Conservation (phyloP, 805 yeast genomes). For the Wickerhamomyces rabaulensis region DNA sequence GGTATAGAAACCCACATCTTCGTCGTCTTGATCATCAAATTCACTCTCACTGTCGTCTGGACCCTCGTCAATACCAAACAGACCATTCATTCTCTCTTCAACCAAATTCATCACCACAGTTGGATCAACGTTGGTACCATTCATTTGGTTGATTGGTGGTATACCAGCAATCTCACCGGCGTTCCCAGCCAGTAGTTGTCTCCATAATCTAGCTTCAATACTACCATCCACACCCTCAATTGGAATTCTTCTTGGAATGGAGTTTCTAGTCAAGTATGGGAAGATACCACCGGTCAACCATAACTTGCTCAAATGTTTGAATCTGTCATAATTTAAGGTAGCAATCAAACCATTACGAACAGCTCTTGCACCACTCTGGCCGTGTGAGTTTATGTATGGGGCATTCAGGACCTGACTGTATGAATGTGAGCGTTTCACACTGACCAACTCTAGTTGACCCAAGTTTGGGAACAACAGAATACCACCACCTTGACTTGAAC, state of each 20-base stretch:
- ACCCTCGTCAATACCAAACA: conserved; percentile 12
- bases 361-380: conserved; percentile 60
- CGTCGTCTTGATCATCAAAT: conserved; percentile 3
- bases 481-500: conserved; percentile 26
- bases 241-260: conserved; percentile 2
- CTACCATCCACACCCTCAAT: conserved; percentile 1
- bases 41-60: not conserved
- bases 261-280: conserved; percentile 37
- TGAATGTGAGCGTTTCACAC: conserved; percentile 19
- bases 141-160: not conserved
- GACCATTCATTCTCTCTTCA: not conserved
- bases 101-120: conserved; percentile 14
- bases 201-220: conserved; percentile 11
- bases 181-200: conserved; percentile 13
- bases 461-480: conserved; percentile 32
- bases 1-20: conserved; percentile 17
- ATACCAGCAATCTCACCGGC: not conserved
- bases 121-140: conserved; percentile 13
- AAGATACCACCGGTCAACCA: conserved; percentile 61
- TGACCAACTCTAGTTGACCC: conserved; percentile 25
- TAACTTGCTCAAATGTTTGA: conserved; percentile 46
- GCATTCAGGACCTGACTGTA: conserved; percentile 43
- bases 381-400: conserved; percentile 71
- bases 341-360: conserved; percentile 53
- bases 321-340: conserved; percentile 46